Percentiles rank a stretch among this genome's conserved stretches.
These are phyloP conservation scores for Pterocarpus macrocarpus DNA, from an alignment of 306 rosid species.

Conservation along the genomic window DNA sequence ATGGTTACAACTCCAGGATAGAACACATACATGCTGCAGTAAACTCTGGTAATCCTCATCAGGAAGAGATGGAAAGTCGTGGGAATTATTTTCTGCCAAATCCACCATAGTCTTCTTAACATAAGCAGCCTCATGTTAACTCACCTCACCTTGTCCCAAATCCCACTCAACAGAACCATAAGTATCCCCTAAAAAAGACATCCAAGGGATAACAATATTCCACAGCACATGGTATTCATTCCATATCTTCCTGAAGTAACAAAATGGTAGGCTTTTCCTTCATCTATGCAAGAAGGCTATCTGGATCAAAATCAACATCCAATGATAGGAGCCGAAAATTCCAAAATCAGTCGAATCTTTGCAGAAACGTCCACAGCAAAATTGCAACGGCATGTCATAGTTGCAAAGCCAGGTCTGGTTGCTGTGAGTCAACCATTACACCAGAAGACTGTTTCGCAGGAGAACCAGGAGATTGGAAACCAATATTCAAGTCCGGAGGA, in stretches of 20 bases:
- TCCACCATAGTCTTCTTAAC: constrained; percentile 36
- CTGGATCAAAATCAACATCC: constrained; percentile 48
- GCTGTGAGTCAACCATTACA: constrained; percentile 89
- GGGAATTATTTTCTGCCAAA: constrained; percentile 40
- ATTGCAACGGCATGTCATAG: constrained; percentile 72
- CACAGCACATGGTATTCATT: constrained; percentile 41
- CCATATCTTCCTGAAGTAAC: constrained; percentile 45
- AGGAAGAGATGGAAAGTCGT: constrained; percentile 37
- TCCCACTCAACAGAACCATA: constrained; percentile 45
- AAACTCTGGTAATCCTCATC: constrained; percentile 39
- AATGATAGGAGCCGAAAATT: constrained; percentile 43
- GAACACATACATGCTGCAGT: constrained; percentile 38
- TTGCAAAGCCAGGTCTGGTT: constrained; percentile 98
- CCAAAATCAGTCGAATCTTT: constrained; percentile 42
- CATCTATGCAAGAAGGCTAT: constrained; percentile 23
- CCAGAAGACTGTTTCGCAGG: constrained; percentile 93
- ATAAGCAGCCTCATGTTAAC: constrained; percentile 46
- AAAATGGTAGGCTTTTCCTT: constrained; percentile 48
- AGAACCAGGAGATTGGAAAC: constrained; percentile 91
- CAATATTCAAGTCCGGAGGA: constrained; percentile 98
- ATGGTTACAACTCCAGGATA: constrained; percentile 42
- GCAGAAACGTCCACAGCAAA: constrained; percentile 45
- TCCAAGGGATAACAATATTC: constrained; percentile 41
- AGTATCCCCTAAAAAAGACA: constrained; percentile 40
- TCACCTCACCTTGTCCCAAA: constrained; percentile 30